Evolutionary conservation across 805 yeast species (phyloP), one percentile per base, ranked within the genome.

Genomic region (Hanseniaspora singularis): DNA sequence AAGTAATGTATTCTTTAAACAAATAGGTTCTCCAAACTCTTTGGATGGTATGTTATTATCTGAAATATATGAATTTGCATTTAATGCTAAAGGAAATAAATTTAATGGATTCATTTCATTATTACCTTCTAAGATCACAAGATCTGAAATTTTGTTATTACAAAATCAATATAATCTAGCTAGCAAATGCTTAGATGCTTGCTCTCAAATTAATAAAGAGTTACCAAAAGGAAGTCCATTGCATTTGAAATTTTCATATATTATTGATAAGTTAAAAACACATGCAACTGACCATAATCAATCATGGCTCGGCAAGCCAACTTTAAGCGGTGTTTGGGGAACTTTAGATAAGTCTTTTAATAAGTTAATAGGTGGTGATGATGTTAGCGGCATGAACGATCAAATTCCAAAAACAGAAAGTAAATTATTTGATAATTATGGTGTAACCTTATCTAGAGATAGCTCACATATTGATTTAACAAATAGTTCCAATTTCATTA

Each of bases 281-380:
- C 69, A 78, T 53, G 55, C 76, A 20, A 66, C 74, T 6, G 74
- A 70, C 10, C 50, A 66, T 19, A 74, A 71, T 36, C 72, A 74
- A 26, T 72, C 87, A 4, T 88, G 96, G 96, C 73, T 87, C 52
- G 80, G 84, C 12, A 77, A 79, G 55, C 81, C 81, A 20, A 78
- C 75, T 53, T 67, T 85, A 44, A 94, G 87, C 54, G 81, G 76
- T 57, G 79, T 86, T 46, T 85, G 95, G 95, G 89, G 92, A 10
- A 88, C 81, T 36, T 62, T 85, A 38, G 95, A 85, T 60, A 85
- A 85, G 58, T 75, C 83, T 4, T 76, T 81, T 57, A 79, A 74
- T 58, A 79, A 77, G 59, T 77, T 80, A 61, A 87, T 89, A 49
- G 80, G 94, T 33, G 96, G 95, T 1, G 96, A 89, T 40, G 94